These are phyloP conservation scores for Pilasporangium apinafurcum DNA, from an alignment of 352 stramenopile species.

Conservation along the genomic window DNA sequence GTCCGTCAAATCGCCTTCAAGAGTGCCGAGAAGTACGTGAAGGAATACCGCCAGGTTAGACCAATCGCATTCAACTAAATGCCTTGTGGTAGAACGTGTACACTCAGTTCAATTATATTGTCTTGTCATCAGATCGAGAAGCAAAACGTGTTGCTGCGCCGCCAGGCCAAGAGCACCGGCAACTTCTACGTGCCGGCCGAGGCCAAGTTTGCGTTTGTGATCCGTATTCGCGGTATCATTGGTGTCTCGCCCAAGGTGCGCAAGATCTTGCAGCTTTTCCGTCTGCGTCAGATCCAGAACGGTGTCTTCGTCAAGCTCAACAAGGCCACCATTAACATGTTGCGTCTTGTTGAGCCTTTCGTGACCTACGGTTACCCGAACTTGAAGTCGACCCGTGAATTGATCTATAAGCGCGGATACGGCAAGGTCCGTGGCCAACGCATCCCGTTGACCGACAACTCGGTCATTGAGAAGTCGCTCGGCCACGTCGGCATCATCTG, in stretches of 20 bases:
- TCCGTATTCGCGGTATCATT: conserved; percentile 99
- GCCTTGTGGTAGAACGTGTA: not conserved
- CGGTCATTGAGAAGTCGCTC: conserved; percentile 95
- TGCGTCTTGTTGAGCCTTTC: conserved; percentile 98
- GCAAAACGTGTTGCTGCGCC: conserved; percentile 90
- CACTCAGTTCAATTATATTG: not conserved
- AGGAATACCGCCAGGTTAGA: conserved; percentile 93
- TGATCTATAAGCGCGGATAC: conserved; percentile 99
- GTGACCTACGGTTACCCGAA: conserved; percentile 98
- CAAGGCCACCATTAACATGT: conserved; percentile 99
- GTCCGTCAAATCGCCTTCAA: conserved; percentile 90
- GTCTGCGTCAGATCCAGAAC: conserved; percentile 99
- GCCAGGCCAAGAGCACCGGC: conserved; percentile 93
- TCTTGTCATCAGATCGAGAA: conserved; percentile 73
- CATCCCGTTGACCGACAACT: conserved; percentile 97
- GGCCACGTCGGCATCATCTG: conserved; percentile 96
- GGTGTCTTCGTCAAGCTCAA: conserved; percentile 99
- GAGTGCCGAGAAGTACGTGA: conserved; percentile 97
- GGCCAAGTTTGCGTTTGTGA: conserved; percentile 97
- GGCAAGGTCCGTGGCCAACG: conserved; percentile 98
- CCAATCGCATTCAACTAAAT: not conserved
- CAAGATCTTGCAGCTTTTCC: conserved; percentile 99
- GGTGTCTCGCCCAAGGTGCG: conserved; percentile 87
- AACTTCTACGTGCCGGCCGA: conserved; percentile 98
- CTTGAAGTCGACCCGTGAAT: conserved; percentile 96